Conservation (phyloP, 805 yeast genomes). For the Metschnikowia vanudenii region DNA sequence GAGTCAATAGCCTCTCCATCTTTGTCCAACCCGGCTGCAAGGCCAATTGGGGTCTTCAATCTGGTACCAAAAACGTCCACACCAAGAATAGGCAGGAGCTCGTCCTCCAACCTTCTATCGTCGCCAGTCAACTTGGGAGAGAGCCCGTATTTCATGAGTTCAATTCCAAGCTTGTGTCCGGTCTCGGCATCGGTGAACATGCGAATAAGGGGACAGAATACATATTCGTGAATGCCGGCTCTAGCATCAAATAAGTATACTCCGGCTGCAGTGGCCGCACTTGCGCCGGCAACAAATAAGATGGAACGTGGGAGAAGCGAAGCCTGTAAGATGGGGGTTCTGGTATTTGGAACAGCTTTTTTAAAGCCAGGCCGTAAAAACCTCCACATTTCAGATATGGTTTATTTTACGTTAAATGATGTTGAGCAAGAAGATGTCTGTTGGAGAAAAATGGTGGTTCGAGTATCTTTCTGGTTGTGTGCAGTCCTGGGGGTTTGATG, state of each 20-base stretch:
- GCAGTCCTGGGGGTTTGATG: too few relatives aligned
- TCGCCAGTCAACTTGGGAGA: conserved; percentile 61
- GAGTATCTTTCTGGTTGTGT: not conserved
- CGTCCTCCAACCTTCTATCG: conserved; percentile 38
- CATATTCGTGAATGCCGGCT: conserved; percentile 78
- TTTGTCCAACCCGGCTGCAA: conserved; percentile 96
- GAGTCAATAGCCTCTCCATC: conserved; percentile 89
- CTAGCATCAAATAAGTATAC: conserved; percentile 71
- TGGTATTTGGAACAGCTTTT: not conserved
- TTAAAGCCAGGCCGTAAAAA: conserved; percentile 4
- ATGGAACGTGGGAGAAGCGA: conserved; percentile 23
- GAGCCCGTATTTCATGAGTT: conserved; percentile 64
- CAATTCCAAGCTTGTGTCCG: conserved; percentile 77
- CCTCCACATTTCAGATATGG: conserved; percentile 4
- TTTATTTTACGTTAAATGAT: not conserved
- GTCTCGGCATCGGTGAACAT: conserved; percentile 74
- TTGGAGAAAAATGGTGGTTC: not conserved
- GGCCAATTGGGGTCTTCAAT: conserved; percentile 77
- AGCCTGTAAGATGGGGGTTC: conserved; percentile 13
- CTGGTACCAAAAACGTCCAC: conserved; percentile 66
- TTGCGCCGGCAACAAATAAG: conserved; percentile 18
- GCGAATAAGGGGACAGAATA: conserved; percentile 75
- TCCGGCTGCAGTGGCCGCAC: conserved; percentile 37
- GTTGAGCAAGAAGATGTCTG: not conserved
- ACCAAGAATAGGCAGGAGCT: conserved; percentile 42